These are phyloP conservation scores for Vanrija pseudolonga DNA, from an alignment of 1,284 basidiomycete genomes.

Conservation along the genomic window DNA sequence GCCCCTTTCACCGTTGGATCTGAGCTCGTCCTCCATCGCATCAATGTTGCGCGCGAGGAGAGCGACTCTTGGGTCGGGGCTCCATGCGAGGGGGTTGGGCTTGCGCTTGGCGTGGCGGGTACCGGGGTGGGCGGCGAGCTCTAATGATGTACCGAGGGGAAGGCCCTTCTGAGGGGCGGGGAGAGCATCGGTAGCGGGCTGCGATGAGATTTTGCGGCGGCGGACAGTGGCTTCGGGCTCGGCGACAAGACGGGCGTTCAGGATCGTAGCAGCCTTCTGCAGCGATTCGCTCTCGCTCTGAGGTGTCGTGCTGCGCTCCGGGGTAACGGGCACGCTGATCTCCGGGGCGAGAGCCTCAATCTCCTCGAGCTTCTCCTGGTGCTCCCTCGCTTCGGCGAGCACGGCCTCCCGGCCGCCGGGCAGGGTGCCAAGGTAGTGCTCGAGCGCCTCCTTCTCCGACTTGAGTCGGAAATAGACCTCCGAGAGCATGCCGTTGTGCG, in stretches of 20 bases:
- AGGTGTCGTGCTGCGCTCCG: slow-evolving; percentile 22
- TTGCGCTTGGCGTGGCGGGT: slow-evolving; percentile 44
- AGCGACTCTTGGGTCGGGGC: slow-evolving; percentile 66
- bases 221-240: slow-evolving; percentile 6
- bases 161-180: slow-evolving; percentile 31
- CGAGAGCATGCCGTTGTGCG: slow-evolving; percentile 81
- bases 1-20: slow-evolving; percentile 58
- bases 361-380: slow-evolving; percentile 29
- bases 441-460: slow-evolving; percentile 34
- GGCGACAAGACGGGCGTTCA: slow-evolving; percentile 39
- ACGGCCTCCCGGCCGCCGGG: slow-evolving; percentile 40
- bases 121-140: slow-evolving; percentile 34
- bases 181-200: slow-evolving; percentile 31
- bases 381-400: slow-evolving; percentile 32
- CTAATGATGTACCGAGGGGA: slow-evolving; percentile 45
- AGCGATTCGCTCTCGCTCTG: slow-evolving; percentile 34
- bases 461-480: slow-evolving; percentile 49
- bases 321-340: slow-evolving; percentile 30
- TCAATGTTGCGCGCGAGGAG: slow-evolving; percentile 71
- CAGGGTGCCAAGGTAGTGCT: slow-evolving; percentile 27
- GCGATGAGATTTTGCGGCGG: slow-evolving; percentile 5
- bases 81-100: slow-evolving; percentile 62
- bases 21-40: slow-evolving; percentile 72
- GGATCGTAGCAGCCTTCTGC: slow-evolving; percentile 35
- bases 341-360: slow-evolving; percentile 32